phyloP scores from a whole-genome alignment of 768 basidiomycete species.

The Collybiopsis confluens region DNA sequence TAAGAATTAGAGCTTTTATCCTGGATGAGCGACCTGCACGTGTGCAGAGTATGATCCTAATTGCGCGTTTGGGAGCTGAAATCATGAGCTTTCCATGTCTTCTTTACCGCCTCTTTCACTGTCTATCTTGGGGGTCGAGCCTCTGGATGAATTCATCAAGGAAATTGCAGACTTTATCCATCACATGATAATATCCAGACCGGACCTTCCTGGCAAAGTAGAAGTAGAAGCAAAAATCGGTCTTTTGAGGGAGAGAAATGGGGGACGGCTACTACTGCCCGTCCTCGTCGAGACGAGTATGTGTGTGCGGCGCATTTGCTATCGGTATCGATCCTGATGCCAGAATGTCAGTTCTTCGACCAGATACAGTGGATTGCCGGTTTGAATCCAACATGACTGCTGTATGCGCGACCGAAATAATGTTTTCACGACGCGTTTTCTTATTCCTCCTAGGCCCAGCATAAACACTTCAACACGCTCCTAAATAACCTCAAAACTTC shows the following conservation, averaged over 20 bases:
- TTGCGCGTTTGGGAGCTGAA: neutral
- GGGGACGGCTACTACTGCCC: conserved; percentile 62
- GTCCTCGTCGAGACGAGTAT: conserved; percentile 82
- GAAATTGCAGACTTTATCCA: conserved; percentile 88
- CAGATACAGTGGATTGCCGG: conserved; percentile 56
- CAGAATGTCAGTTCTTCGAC: conserved; percentile 55
- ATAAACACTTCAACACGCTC: conserved; percentile 79
- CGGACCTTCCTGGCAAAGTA: conserved; percentile 51
- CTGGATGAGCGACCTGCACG: too few relatives aligned
- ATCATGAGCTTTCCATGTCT: neutral
- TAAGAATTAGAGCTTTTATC: too few relatives aligned
- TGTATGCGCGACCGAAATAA: conserved; percentile 41
- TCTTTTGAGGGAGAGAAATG: conserved; percentile 55
- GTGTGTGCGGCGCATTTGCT: conserved; percentile 23
- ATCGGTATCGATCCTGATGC: neutral
- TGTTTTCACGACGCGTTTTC: conserved; percentile 10
- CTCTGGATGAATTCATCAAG: conserved; percentile 88
- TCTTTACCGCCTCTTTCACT: conserved; percentile 62
- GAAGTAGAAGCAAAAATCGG: conserved; percentile 95
- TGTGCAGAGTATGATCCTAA: too few relatives aligned
- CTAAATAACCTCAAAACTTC: conserved; percentile 78
- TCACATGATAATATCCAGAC: conserved; percentile 58
- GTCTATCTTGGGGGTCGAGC: conserved; percentile 85
- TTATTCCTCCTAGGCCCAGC: conserved; percentile 59
- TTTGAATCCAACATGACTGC: conserved; percentile 94